Percentiles rank a stretch among this genome's conserved stretches.
phyloP scores from a whole-genome alignment of 345 rosid species.

The Limnanthes douglasii region DNA sequence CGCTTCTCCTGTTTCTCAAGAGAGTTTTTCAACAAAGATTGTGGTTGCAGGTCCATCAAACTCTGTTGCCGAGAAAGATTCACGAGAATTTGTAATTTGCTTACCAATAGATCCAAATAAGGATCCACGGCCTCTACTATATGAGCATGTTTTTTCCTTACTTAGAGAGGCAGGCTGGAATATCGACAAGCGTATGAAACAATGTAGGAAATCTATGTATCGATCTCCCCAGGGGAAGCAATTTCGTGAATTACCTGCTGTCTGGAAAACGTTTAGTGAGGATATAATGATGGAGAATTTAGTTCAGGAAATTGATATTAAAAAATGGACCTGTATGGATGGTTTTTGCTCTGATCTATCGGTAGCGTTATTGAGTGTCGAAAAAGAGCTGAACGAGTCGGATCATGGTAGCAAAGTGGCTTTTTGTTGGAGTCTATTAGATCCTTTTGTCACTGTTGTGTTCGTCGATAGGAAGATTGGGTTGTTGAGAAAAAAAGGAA shows the following conservation, averaged over 20 bases:
- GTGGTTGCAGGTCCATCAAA: conserved; percentile 25
- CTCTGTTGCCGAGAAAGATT: conserved; percentile 14
- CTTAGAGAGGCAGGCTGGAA: conserved; percentile 54
- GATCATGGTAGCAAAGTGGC: conserved; percentile 28
- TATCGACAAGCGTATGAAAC: conserved; percentile 38
- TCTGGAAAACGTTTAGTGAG: conserved; percentile 60
- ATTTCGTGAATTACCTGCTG: conserved; percentile 67
- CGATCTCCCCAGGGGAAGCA: conserved; percentile 48
- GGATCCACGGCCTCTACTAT: conserved; percentile 71
- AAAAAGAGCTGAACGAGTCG: conserved; percentile 32
- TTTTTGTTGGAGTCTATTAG: conserved; percentile 57
- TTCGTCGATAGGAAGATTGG: conserved; percentile 65
- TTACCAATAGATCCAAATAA: conserved; percentile 25
- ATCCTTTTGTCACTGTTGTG: conserved; percentile 77
- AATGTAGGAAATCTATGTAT: conserved; percentile 43
- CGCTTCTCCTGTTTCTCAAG: conserved; percentile 70
- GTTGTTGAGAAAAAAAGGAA: conserved; percentile 66
- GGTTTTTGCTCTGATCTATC: conserved; percentile 59
- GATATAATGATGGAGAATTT: conserved; percentile 26
- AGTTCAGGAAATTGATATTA: conserved; percentile 24
- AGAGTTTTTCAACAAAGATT: conserved; percentile 39
- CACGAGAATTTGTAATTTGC: conserved; percentile 16
- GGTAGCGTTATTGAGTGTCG: conserved; percentile 28
- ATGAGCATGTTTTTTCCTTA: conserved; percentile 28
- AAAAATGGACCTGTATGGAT: conserved; percentile 55